Evolutionary conservation across 805 yeast species (phyloP).

Genomic region (Ogataea ramenticola): DNA sequence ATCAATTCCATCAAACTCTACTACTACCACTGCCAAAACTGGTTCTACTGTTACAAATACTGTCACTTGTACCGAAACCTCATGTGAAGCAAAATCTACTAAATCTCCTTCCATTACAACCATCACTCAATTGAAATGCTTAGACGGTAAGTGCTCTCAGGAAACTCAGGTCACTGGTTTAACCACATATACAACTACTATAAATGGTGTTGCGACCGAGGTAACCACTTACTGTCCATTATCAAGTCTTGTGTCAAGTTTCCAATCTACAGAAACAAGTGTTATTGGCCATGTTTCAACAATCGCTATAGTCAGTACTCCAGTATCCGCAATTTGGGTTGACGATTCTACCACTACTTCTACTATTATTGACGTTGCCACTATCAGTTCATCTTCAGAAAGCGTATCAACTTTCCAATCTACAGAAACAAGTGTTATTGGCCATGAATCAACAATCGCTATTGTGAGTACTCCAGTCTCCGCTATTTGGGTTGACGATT

Average conservation of each 20-base stretch:
- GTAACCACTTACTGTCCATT: constrained; percentile 33
- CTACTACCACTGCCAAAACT: background rate
- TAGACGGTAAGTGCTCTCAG: constrained; percentile 7
- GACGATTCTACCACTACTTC: constrained; percentile 4
- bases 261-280: constrained; percentile 18
- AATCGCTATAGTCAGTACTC: background rate
- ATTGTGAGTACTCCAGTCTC: constrained; percentile 1
- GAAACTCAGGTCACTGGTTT: constrained; percentile 8
- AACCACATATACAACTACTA: constrained; percentile 23
- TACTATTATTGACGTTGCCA: constrained; percentile 1
- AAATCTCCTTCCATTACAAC: constrained; percentile 15
- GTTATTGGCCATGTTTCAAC: background rate
- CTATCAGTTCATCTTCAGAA: background rate
- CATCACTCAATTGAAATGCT: constrained; percentile 1
- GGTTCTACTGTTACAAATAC: background rate
- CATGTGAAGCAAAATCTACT: constrained; percentile 12
- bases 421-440: background rate
- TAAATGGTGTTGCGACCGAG: constrained; percentile 27
- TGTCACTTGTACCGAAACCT: background rate
- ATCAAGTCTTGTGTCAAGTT: constrained; percentile 31
- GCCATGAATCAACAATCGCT: background rate
- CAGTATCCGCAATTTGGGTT: constrained; percentile 1
- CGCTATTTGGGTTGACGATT: constrained; percentile 2
- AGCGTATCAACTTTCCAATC: constrained; percentile 35
- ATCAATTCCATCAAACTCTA: too few species aligned